Conservation (phyloP, 2,329 filamentous ascomycete genomes). For the Herpotrichia juniperi region DNA sequence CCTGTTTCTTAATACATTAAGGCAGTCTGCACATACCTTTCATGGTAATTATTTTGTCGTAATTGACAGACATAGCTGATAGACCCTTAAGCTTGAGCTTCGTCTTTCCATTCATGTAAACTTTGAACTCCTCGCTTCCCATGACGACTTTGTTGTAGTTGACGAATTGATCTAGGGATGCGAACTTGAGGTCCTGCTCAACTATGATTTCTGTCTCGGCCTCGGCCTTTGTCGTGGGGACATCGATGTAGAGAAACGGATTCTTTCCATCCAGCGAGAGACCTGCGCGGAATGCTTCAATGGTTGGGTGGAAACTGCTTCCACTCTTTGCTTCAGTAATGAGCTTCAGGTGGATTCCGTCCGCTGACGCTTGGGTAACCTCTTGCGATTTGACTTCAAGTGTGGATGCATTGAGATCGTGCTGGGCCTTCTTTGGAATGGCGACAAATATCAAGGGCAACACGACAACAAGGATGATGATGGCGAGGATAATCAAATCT, state of each 20-base stretch:
- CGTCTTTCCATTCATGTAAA: constrained; percentile 60
- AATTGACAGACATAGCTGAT: constrained; percentile 58
- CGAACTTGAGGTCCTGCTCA: constrained; percentile 53
- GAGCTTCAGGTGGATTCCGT: constrained; percentile 57
- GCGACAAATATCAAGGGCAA: constrained; percentile 66
- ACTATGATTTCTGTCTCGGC: constrained; percentile 51
- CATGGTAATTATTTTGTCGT: constrained; percentile 63
- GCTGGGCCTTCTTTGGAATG: constrained; percentile 64
- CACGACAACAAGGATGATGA: constrained; percentile 62
- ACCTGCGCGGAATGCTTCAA: constrained; percentile 60
- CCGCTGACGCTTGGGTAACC: constrained; percentile 57
- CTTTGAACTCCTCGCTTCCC: constrained; percentile 53
- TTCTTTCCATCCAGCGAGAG: constrained; percentile 53
- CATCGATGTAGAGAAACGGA: constrained; percentile 52
- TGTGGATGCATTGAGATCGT: constrained; percentile 58
- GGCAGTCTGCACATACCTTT: constrained; percentile 52
- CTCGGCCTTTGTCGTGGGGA: constrained; percentile 53
- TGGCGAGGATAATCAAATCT: constrained; percentile 56
- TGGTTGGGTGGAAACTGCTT: constrained; percentile 59
- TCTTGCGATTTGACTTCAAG: constrained; percentile 58
- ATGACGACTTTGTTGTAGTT: constrained; percentile 58
- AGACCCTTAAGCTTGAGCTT: constrained; percentile 58
- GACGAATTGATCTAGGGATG: constrained; percentile 53
- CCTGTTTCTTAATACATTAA: neutral
- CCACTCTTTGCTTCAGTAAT: constrained; percentile 54